Conservation (phyloP, 805 yeast genomes). For the Nakazawaea molendinolei region DNA sequence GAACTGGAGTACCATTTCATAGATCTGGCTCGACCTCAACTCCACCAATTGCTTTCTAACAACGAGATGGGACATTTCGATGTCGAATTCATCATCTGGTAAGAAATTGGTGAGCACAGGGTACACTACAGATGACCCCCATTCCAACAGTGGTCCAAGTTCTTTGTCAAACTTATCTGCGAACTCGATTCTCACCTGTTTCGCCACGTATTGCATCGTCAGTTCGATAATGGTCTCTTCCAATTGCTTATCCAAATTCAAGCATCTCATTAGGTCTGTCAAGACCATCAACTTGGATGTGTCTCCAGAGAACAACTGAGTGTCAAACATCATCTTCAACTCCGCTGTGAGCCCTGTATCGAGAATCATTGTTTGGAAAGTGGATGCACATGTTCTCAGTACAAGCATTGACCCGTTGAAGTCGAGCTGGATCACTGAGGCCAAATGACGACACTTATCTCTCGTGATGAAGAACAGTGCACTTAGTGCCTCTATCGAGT, state of each 20-base stretch:
- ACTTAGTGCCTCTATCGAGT: constrained; percentile 1
- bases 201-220: constrained; percentile 29
- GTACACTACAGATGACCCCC: constrained; percentile 32
- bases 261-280: constrained; percentile 16
- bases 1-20: constrained; percentile 44
- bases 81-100: constrained; percentile 13
- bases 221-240: constrained; percentile 28
- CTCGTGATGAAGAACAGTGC: neutral
- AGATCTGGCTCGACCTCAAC: constrained; percentile 54
- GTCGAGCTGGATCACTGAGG: constrained; percentile 4
- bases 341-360: constrained; percentile 10
- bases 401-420: constrained; percentile 15
- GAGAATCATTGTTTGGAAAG: constrained; percentile 16
- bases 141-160: constrained; percentile 26
- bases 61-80: constrained; percentile 15
- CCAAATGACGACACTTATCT: constrained; percentile 3
- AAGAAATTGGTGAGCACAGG: constrained; percentile 22
- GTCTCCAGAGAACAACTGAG: constrained; percentile 13
- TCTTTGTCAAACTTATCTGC: constrained; percentile 30
- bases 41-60: constrained; percentile 21
- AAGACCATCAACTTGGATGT: constrained; percentile 5
- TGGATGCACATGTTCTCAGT: constrained; percentile 18
- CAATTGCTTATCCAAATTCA: constrained; percentile 16
- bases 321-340: constrained; percentile 14
- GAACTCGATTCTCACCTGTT: constrained; percentile 25